Evolutionary conservation across 306 rosid species (phyloP).

Genomic region (Acacia crassicarpa): DNA sequence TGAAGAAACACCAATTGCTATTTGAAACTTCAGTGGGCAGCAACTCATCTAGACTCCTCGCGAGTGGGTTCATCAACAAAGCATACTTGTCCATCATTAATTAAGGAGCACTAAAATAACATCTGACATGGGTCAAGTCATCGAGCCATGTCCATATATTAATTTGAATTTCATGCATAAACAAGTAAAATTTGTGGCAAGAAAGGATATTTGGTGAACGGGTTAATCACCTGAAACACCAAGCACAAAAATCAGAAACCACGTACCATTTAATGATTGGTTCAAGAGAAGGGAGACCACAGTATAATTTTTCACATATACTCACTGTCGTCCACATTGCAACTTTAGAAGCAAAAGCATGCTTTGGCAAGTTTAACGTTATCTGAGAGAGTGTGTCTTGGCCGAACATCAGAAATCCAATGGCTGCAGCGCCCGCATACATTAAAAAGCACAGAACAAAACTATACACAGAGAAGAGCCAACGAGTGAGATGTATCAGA

Average conservation of each 20-base stretch:
- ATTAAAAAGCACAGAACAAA: slow-evolving; percentile 56
- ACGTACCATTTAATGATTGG: background rate
- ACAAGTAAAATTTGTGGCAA: background rate
- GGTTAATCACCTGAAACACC: slow-evolving; percentile 66
- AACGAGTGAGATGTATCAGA: background rate
- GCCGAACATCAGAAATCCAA: slow-evolving; percentile 83
- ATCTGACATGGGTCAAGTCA: slow-evolving; percentile 15
- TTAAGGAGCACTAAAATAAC: slow-evolving; percentile 38
- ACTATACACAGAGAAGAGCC: slow-evolving; percentile 41
- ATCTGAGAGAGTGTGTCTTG: slow-evolving; percentile 64
- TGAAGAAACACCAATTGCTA: slow-evolving; percentile 57
- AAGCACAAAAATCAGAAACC: slow-evolving; percentile 33
- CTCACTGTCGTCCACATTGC: slow-evolving; percentile 81
- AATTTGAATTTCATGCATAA: slow-evolving; percentile 14
- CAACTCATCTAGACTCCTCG: slow-evolving; percentile 83
- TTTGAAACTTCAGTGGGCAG: slow-evolving; percentile 50
- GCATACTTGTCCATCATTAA: slow-evolving; percentile 64
- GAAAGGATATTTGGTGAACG: slow-evolving; percentile 85
- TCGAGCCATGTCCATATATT: background rate
- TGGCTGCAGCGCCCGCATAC: slow-evolving; percentile 61
- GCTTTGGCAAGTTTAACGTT: slow-evolving; percentile 67
- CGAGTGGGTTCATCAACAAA: slow-evolving; percentile 77
- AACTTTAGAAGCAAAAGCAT: slow-evolving; percentile 55
- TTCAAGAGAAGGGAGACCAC: background rate
- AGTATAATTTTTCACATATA: slow-evolving; percentile 8